These are phyloP conservation scores for Trypethelium eluteriae DNA, from an alignment of 495 filamentous ascomycete genomes.

Conservation along the genomic window DNA sequence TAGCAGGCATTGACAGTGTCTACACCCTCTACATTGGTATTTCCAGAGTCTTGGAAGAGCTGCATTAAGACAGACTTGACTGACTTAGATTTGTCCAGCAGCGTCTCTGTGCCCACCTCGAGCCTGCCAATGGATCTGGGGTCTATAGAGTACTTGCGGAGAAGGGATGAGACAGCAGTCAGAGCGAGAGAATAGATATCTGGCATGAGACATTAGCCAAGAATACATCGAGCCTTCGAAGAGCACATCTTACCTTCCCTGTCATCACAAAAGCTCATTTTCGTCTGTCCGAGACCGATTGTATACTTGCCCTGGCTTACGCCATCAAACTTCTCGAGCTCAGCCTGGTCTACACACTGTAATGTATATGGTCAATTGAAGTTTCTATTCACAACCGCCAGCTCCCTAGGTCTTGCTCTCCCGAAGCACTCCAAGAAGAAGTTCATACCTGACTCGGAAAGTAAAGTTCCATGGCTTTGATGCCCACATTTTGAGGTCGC, in stretches of 20 bases:
- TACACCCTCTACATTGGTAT: constrained; percentile 91
- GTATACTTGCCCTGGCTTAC: constrained; percentile 93
- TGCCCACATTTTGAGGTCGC: constrained; percentile 93
- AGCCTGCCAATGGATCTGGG: constrained; percentile 81
- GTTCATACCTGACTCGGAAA: constrained; percentile 82
- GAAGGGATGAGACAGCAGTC: constrained; percentile 77
- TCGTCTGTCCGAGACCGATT: constrained; percentile 97
- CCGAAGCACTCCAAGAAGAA: background rate
- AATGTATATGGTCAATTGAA: constrained; percentile 13
- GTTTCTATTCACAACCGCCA: background rate
- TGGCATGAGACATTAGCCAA: constrained; percentile 33
- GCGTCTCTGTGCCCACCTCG: constrained; percentile 96
- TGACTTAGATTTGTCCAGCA: constrained; percentile 99
- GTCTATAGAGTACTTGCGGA: constrained; percentile 92
- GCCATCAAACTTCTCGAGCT: constrained; percentile 97
- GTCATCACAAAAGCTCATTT: constrained; percentile 99
- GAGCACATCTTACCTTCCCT: constrained; percentile 68
- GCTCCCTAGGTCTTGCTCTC: too few relatives aligned
- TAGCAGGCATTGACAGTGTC: constrained; percentile 98
- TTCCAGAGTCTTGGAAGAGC: constrained; percentile 74
- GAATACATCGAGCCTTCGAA: background rate
- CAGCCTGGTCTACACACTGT: constrained; percentile 92
- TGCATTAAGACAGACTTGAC: constrained; percentile 99
- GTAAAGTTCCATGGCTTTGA: constrained; percentile 99
- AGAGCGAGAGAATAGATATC: constrained; percentile 97